Evolutionary conservation across 345 rosid species (phyloP), one percentile per base, ranked within the genome.

Genomic region (Hypericum androsaemum): DNA sequence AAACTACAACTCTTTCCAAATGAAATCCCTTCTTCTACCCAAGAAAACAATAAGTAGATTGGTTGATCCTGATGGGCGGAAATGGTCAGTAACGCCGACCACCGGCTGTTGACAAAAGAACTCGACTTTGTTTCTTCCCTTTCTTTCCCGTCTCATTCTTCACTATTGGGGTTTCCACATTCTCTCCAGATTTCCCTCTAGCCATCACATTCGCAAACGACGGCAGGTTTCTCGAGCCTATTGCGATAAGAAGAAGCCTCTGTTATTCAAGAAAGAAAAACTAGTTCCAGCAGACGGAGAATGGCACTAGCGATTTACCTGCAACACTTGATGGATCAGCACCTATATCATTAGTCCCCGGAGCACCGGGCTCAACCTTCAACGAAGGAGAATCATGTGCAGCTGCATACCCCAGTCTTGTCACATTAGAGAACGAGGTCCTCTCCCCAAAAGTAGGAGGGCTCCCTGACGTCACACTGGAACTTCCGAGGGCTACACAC

Each of bases 391-490:
- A 92, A 72, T 78, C 96, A 45, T 78, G 86, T 1, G 71, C 95
- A 38, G 96, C 98, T 53, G 97, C 98, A 52, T 79, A 92, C 71
- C 98, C 96, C 7, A 88, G 86, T 69, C 82, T 80, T 11, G 98
- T 72, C 8, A 92, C 97, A 11, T 68, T 81, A 37, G 96, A 85
- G 77, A 88, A 92, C 53, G 84, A 76, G 53, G 69, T 69, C 75
- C 83, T 84, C 75, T 77, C 89, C 46, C 81, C 76, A 7, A 62
- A 58, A 38, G 69, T 63, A 14, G 94, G 86, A 54, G 89, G 86
- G 68, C 89, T 85, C 39, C 88, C 68, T 14, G 92, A 78, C 61
- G 61, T 10, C 43, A 59, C 60, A 39, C 77, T 55, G 47, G 87
- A 60, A 60, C 57, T 73, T 64, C 94, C 95, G 36, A 92, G 76